These are phyloP conservation scores for Cladobotryum protrusum DNA, from an alignment of 2,329 filamentous ascomycete genomes.

Conservation along the genomic window DNA sequence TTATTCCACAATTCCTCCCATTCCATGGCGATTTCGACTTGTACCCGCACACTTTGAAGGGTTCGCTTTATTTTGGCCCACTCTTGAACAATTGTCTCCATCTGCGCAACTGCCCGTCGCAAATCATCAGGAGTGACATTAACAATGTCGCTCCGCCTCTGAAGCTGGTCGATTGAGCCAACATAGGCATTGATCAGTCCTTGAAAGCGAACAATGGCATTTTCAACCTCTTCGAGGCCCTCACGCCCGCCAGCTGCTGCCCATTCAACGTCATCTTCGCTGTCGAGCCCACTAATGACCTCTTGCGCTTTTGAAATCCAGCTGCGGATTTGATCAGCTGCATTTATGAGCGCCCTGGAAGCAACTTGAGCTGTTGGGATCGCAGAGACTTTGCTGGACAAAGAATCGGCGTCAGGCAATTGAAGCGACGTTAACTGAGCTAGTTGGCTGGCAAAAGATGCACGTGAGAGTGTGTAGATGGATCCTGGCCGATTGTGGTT, in stretches of 20 bases:
- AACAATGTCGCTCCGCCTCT: constrained; percentile 69
- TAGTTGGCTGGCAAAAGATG: constrained; percentile 88
- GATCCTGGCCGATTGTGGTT: constrained; percentile 68
- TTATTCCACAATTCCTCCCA: constrained; percentile 97
- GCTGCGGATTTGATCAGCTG: constrained; percentile 83
- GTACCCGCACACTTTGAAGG: constrained; percentile 72
- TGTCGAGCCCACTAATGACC: constrained; percentile 81
- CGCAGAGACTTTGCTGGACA: constrained; percentile 76
- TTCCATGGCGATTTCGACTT: constrained; percentile 97
- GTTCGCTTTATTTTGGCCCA: constrained; percentile 78
- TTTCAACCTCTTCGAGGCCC: constrained; percentile 66
- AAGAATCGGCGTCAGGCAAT: constrained; percentile 75
- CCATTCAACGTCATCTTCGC: constrained; percentile 97
- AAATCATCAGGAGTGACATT: constrained; percentile 66
- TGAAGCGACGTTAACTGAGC: constrained; percentile 86
- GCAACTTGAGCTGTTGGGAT: constrained; percentile 83
- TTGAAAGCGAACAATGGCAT: constrained; percentile 77
- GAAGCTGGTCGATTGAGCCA: constrained; percentile 85
- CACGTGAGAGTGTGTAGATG: constrained; percentile 87
- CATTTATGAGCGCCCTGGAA: constrained; percentile 73
- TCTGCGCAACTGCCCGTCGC: constrained; percentile 70
- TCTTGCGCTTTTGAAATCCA: constrained; percentile 93
- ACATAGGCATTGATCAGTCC: constrained; percentile 89
- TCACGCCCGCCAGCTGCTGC: constrained; percentile 80
- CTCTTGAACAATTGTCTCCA: constrained; percentile 78